phyloP scores from a whole-genome alignment of 257 asterid species.

The Ophiorrhiza pumila region DNA sequence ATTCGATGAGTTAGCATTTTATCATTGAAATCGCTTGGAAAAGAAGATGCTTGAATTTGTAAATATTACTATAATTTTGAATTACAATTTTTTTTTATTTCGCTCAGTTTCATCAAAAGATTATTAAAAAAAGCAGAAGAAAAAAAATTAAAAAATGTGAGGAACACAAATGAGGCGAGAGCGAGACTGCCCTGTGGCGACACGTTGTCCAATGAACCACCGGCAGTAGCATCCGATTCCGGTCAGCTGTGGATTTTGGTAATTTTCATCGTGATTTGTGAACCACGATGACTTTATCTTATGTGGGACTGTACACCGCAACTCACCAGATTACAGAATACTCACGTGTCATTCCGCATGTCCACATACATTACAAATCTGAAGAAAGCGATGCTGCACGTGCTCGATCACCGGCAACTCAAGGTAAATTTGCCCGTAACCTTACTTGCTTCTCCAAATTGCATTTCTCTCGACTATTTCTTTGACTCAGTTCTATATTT shows the following conservation, averaged over 20 bases:
- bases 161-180: not conserved
- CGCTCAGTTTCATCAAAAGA: not conserved
- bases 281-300: not conserved
- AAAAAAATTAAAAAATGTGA: not conserved
- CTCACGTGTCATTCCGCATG: conserved; percentile 7
- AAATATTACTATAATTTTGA: too few relatives aligned
- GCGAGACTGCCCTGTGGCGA: not conserved
- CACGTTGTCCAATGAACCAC: not conserved
- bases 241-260: not conserved
- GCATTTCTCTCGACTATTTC: too few relatives aligned
- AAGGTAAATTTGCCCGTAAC: not conserved
- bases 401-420: not conserved
- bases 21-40: too few relatives aligned
- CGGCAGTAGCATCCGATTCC: not conserved
- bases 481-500: too few relatives aligned
- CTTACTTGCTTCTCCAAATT: not conserved
- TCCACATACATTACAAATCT: not conserved
- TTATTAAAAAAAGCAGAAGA: too few relatives aligned
- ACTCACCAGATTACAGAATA: not conserved
- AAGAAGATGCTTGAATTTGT: too few relatives aligned
- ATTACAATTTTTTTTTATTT: too few relatives aligned
- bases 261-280: not conserved
- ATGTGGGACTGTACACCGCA: too few relatives aligned
- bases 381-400: not conserved
- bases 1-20: too few relatives aligned